phyloP scores from a whole-genome alignment of 805 yeast genomes.

The Hanseniaspora clermontiae region DNA sequence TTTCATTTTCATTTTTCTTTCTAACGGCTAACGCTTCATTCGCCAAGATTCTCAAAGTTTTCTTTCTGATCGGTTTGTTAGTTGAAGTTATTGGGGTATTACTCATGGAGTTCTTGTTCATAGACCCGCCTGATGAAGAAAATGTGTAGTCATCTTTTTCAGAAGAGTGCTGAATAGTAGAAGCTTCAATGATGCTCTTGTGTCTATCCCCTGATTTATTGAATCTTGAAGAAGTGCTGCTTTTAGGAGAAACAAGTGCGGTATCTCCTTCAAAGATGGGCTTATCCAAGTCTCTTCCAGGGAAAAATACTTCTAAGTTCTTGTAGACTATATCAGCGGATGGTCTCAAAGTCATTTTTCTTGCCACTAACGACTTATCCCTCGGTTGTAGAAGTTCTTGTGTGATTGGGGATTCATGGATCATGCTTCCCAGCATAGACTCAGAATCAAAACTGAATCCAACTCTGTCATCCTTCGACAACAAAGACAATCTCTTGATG shows the following conservation, averaged over 20 bases:
- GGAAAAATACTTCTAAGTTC: conserved; percentile 83
- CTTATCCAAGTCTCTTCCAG: conserved; percentile 79
- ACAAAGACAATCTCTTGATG: background rate
- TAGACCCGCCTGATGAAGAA: background rate
- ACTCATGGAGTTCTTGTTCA: background rate
- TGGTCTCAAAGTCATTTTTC: conserved; percentile 70
- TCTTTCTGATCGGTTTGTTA: conserved; percentile 49
- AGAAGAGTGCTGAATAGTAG: conserved; percentile 12
- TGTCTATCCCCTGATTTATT: background rate
- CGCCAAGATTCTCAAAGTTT: conserved; percentile 86
- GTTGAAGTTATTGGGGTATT: background rate
- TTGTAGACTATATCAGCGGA: conserved; percentile 89
- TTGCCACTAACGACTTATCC: conserved; percentile 5
- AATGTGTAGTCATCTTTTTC: conserved; percentile 13
- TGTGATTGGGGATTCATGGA: background rate
- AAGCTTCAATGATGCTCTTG: conserved; percentile 10
- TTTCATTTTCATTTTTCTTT: conserved; percentile 23
- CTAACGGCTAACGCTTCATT: conserved; percentile 70
- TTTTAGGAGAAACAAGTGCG: conserved; percentile 44
- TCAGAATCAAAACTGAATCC: conserved; percentile 13
- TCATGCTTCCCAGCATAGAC: conserved; percentile 3
- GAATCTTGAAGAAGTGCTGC: conserved; percentile 5
- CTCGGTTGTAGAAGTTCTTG: background rate
- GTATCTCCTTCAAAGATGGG: conserved; percentile 68
- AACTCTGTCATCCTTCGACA: conserved; percentile 3